phyloP scores from a whole-genome alignment of 306 rosid genomes.

The Glycyrrhiza uralensis region DNA sequence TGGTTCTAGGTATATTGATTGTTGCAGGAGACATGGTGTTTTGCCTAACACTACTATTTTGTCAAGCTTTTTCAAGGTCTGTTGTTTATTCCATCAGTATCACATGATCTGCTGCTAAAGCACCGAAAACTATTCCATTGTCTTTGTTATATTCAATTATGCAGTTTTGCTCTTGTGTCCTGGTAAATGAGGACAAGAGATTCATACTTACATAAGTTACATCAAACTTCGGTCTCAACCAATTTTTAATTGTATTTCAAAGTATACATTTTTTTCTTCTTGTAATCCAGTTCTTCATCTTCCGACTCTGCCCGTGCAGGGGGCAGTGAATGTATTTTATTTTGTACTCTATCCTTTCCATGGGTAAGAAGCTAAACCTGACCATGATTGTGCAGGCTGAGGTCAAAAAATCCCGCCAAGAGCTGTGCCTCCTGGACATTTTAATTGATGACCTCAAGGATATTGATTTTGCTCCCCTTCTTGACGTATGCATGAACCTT shows the following conservation, averaged over 20 bases:
- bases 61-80: conserved; percentile 61
- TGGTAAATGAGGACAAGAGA: neutral
- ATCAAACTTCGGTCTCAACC: neutral
- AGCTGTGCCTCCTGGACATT: conserved; percentile 57
- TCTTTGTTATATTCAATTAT: conserved; percentile 11
- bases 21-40: conserved; percentile 62
- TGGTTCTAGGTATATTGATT: conserved; percentile 60
- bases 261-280: neutral
- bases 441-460: conserved; percentile 62
- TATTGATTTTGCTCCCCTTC: conserved; percentile 61
- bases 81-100: conserved; percentile 29
- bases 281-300: neutral
- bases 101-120: neutral
- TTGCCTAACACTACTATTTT: conserved; percentile 53
- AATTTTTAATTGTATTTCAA: neutral
- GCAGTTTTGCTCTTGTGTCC: neutral
- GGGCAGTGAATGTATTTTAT: neutral
- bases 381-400: conserved; percentile 50
- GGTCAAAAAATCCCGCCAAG: conserved; percentile 43
- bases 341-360: conserved; percentile 11
- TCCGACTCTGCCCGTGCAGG: neutral
- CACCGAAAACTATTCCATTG: neutral
- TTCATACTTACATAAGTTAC: neutral
- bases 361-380: conserved; percentile 24
- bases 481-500: conserved; percentile 55